Percentiles rank a stretch among this genome's conserved stretches.
Conservation (phyloP, 768 basidiomycete species). For the Harrya chromipes region DNA sequence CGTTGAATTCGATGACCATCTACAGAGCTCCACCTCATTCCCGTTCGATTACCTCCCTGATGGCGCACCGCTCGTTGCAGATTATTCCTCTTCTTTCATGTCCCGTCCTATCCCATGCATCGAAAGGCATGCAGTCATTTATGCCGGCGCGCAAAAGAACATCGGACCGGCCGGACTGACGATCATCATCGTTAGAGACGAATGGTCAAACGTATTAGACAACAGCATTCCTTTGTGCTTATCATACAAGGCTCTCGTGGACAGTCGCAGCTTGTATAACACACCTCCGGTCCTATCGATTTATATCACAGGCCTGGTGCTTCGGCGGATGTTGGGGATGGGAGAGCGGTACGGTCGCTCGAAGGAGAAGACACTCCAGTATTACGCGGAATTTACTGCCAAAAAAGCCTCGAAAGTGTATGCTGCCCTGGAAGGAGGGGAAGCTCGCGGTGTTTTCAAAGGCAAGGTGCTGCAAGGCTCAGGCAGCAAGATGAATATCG, state of each 20-base stretch:
- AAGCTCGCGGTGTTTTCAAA: constrained; percentile 64
- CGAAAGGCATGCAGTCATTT: constrained; percentile 90
- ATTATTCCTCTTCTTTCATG: constrained; percentile 97
- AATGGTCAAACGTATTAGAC: constrained; percentile 65
- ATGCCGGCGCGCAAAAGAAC: constrained; percentile 98
- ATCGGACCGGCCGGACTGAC: constrained; percentile 92
- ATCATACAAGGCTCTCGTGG: constrained; percentile 79
- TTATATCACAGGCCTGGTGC: constrained; percentile 85
- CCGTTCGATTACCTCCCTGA: constrained; percentile 74
- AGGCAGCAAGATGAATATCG: constrained; percentile 95
- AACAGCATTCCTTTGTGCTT: constrained; percentile 81
- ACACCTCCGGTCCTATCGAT: constrained; percentile 91
- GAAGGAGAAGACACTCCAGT: constrained; percentile 58
- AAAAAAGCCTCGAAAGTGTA: constrained; percentile 81
- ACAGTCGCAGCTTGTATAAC: constrained; percentile 79
- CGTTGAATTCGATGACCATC: constrained; percentile 73
- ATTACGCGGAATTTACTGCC: constrained; percentile 63
- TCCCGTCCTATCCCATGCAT: constrained; percentile 86
- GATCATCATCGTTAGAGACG: constrained; percentile 91
- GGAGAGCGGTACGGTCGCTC: constrained; percentile 14
- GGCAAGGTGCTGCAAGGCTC: constrained; percentile 70
- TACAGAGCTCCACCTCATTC: constrained; percentile 60
- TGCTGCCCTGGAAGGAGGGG: constrained; percentile 64
- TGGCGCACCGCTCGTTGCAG: constrained; percentile 78
- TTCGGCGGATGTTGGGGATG: constrained; percentile 57